These are phyloP conservation scores for Fraxinus greggii DNA, from an alignment of 305 asterid species.

Conservation along the genomic window DNA sequence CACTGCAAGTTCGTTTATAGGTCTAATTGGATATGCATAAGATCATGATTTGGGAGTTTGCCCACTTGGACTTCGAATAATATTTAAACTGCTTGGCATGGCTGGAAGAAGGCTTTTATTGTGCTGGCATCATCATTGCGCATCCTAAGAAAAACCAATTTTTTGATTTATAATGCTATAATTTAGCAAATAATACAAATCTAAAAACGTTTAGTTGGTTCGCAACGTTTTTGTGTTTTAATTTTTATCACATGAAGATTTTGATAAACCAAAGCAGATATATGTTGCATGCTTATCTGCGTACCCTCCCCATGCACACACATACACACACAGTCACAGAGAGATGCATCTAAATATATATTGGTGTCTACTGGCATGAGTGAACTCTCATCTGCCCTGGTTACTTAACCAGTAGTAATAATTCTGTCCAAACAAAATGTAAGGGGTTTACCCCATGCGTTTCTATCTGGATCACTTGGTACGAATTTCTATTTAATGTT, in stretches of 20 bases:
- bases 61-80: not conserved
- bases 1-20: not conserved
- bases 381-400: not conserved
- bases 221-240: not conserved
- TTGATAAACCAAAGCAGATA: not conserved
- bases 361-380: not conserved
- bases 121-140: not conserved
- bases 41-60: not conserved
- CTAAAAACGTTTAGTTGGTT: not conserved
- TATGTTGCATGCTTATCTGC: not conserved
- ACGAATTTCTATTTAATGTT: not conserved
- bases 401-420: not conserved
- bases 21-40: not conserved
- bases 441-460: not conserved
- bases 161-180: not conserved
- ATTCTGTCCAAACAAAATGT: not conserved
- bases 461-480: not conserved
- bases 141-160: not conserved
- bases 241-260: not conserved
- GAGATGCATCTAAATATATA: not conserved
- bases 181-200: not conserved
- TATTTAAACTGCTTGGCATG: not conserved
- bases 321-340: not conserved
- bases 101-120: conserved; percentile 4
- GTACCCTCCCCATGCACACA: not conserved